A percentile compares a stretch with the other conserved stretches of the same genome.
phyloP scores from a whole-genome alignment of 73 alveolate species.

The Diophrys appendiculata region DNA sequence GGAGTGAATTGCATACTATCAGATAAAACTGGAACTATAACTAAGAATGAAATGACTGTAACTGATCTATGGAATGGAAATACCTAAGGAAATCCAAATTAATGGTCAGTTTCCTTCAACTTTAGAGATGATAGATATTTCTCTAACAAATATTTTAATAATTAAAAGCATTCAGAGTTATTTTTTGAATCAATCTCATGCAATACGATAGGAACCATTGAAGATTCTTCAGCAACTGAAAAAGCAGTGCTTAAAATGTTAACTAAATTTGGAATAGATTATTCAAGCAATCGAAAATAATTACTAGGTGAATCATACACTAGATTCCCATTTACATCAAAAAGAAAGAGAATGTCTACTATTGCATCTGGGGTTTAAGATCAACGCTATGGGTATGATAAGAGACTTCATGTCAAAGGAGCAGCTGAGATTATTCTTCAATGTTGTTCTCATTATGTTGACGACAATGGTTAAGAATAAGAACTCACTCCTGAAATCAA shows the following conservation, averaged over 20 bases:
- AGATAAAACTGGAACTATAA: slow-evolving; percentile 58
- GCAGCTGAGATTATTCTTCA: slow-evolving; percentile 46
- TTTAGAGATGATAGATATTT: background rate
- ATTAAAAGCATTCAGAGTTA: slow-evolving; percentile 12
- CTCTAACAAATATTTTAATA: slow-evolving; percentile 2
- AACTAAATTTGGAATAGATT: slow-evolving; percentile 43
- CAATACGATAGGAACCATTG: slow-evolving; percentile 25
- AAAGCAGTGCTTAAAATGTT: slow-evolving; percentile 58
- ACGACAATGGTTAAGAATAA: background rate
- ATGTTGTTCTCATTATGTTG: slow-evolving; percentile 13
- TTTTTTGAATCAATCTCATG: slow-evolving; percentile 37
- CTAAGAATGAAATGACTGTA: slow-evolving; percentile 38
- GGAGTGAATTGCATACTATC: slow-evolving; percentile 95
- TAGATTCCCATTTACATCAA: slow-evolving; percentile 64
- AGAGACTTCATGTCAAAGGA: slow-evolving; percentile 70
- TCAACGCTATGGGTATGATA: slow-evolving; percentile 43
- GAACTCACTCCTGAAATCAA: background rate
- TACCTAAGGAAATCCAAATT: too few relatives aligned
- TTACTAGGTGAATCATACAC: slow-evolving; percentile 17
- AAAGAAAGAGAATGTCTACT: slow-evolving; percentile 69
- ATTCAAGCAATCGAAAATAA: slow-evolving; percentile 15
- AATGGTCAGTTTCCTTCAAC: too few relatives aligned
- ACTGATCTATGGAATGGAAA: slow-evolving; percentile 21
- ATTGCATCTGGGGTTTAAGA: slow-evolving; percentile 54
- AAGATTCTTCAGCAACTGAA: slow-evolving; percentile 61